Conservation (phyloP, 768 basidiomycete genomes). For the Lentinula detonsa region DNA sequence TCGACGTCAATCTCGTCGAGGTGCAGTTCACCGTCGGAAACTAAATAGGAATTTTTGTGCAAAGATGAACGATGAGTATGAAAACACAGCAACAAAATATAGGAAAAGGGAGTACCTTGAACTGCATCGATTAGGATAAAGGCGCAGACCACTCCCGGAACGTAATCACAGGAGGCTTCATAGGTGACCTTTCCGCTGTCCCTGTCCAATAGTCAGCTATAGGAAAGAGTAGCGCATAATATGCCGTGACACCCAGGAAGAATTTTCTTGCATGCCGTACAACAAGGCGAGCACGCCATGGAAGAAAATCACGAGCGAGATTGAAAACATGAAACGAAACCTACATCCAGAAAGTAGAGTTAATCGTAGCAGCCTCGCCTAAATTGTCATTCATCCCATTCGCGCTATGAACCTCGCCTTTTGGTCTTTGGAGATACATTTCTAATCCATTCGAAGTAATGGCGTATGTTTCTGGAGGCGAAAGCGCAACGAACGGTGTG, state of each 20-base stretch:
- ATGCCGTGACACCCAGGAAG: too few relatives aligned
- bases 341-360: slow-evolving; percentile 25
- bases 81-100: neutral
- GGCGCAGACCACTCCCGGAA: slow-evolving; percentile 26
- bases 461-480: slow-evolving; percentile 18
- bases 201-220: neutral
- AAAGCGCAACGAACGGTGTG: slow-evolving; percentile 20
- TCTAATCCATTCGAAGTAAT: slow-evolving; percentile 16
- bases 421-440: slow-evolving; percentile 21
- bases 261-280: too few relatives aligned
- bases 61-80: neutral
- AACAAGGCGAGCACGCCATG: too few relatives aligned
- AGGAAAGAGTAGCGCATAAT: too few relatives aligned
- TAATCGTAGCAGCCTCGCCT: slow-evolving; percentile 27
- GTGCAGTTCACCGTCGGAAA: slow-evolving; percentile 3
- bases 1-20: slow-evolving; percentile 31
- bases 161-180: slow-evolving; percentile 17
- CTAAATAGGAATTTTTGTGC: neutral
- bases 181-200: slow-evolving; percentile 22
- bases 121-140: slow-evolving; percentile 25
- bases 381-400: slow-evolving; percentile 23
- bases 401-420: slow-evolving; percentile 12
- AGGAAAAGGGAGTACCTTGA: slow-evolving; percentile 3
- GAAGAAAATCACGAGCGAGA: neutral
- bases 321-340: slow-evolving; percentile 8